Conservation (phyloP, 768 basidiomycete species). For the Amylocystis lapponica region DNA sequence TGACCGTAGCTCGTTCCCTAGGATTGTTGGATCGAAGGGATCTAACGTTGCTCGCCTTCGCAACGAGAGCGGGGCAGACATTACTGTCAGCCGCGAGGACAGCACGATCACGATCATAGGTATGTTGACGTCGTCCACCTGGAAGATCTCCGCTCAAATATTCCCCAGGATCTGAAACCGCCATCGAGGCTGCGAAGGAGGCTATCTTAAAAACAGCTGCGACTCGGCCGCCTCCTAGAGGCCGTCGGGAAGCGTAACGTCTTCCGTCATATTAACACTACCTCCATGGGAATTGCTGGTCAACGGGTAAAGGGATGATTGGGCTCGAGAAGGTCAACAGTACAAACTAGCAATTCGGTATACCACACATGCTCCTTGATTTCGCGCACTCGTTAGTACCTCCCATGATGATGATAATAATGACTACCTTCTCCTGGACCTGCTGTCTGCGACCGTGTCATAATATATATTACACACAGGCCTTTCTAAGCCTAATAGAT, state of each 20-base stretch:
- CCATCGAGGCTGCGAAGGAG: slow-evolving; percentile 68
- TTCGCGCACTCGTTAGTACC: background rate
- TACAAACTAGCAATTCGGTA: slow-evolving; percentile 7
- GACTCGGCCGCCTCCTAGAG: slow-evolving; percentile 14
- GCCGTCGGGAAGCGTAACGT: slow-evolving; percentile 17
- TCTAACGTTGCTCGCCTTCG: slow-evolving; percentile 85
- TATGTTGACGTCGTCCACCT: slow-evolving; percentile 23
- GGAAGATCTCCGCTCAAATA: background rate
- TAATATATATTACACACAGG: too few species aligned
- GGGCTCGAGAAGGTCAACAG: slow-evolving; percentile 1
- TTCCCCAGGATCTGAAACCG: slow-evolving; percentile 55
- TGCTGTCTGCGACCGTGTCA: too few species aligned
- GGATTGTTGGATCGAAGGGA: slow-evolving; percentile 91
- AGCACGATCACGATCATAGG: slow-evolving; percentile 85
- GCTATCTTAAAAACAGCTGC: slow-evolving; percentile 58
- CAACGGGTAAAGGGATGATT: background rate
- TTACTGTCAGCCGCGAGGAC: slow-evolving; percentile 85
- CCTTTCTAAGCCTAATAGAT: too few species aligned
- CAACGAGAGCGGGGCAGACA: slow-evolving; percentile 86
- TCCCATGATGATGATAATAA: background rate
- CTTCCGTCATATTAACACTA: background rate
- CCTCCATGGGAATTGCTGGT: slow-evolving; percentile 1
- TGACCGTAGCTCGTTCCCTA: slow-evolving; percentile 82
- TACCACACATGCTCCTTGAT: background rate
- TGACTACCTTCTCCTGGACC: too few species aligned